Evolutionary conservation across 129 eudicot genomes (phyloP), one percentile per base, ranked within the genome.

Genomic region (Oenanthe sinensis): DNA sequence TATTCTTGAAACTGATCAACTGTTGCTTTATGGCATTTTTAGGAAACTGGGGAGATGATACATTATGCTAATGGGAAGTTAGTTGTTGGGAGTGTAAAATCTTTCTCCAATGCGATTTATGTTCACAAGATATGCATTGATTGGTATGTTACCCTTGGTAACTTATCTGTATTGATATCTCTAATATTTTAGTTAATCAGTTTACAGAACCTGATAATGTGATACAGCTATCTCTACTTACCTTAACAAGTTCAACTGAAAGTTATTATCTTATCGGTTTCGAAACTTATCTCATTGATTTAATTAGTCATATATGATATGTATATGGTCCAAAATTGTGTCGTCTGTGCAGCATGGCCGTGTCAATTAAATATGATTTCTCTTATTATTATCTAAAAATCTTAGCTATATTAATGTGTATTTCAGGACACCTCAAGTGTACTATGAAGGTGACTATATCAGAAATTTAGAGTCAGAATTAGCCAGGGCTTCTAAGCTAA

Each of bases 381-480:
- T 12, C 75, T 20, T 60, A 24, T 7, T n/a, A 60, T 60, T 9
- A 8, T 2, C 15, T 58, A 60, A 15, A 9, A 60, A 13, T 60
- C 68, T 60, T 24, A 60, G 33, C 68, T 24, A 60, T 60, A 60
- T 60, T 0, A 73, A 13, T 26, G 71, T 44, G 80, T 58, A 42
- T 75, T 82, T 47, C 85, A 95, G 99, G 99, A 77, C 94, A 16
- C 99, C 99, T 80, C 88, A 77, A 79, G 87, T 88, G 13, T 95
- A 79, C 73, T 95, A 73, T 71, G 86, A 79, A 50, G 79, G 85
- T 48, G 96, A 82, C 17, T n/a, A 49, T 0, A 81, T 93, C 28
- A 85, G 80, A 75, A 92, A 95, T 60, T 87, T 95, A 79, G 93
- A 90, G 81, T 75, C 87, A 28, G 99, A 95, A 79, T 79, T 95